phyloP scores from a whole-genome alignment of 176 grass and related monocot genomes.

The Cocos nucifera region DNA sequence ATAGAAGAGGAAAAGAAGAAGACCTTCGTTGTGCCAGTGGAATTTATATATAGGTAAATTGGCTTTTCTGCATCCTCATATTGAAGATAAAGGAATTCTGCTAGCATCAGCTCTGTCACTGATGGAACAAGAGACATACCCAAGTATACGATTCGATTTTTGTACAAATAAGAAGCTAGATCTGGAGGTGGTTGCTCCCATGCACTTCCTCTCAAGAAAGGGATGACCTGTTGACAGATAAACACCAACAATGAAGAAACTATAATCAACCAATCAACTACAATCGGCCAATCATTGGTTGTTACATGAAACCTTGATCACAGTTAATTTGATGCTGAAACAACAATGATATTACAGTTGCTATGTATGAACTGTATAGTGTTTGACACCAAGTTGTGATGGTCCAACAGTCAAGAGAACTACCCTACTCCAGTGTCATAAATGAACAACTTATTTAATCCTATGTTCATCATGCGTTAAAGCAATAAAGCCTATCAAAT shows the following conservation, averaged over 20 bases:
- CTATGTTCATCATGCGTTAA: too few species aligned
- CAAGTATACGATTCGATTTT: slow-evolving; percentile 90
- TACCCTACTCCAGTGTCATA: too few species aligned
- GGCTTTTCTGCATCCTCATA: slow-evolving; percentile 68
- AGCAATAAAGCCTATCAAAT: too few species aligned
- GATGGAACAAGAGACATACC: slow-evolving; percentile 72
- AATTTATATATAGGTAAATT: slow-evolving; percentile 92
- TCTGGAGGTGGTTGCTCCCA: slow-evolving; percentile 60
- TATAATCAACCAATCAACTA: too few species aligned
- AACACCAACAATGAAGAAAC: not conserved
- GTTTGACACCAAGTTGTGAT: too few species aligned
- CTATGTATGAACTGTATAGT: too few species aligned
- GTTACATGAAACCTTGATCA: too few species aligned
- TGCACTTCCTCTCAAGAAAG: slow-evolving; percentile 59
- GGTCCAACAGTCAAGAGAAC: too few species aligned
- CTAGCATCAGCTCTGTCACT: slow-evolving; percentile 66
- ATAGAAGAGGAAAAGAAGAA: slow-evolving; percentile 2
- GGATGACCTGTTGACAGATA: slow-evolving; percentile 41
- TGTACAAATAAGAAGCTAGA: slow-evolving; percentile 63
- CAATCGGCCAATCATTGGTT: too few species aligned
- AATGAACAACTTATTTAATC: too few species aligned
- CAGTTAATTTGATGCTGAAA: too few species aligned
- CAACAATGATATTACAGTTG: too few species aligned
- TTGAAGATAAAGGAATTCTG: slow-evolving; percentile 82
- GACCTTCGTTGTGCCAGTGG: slow-evolving; percentile 79